Evolutionary conservation across 805 yeast species (phyloP).

Genomic region (Soucietia sequanensis): DNA sequence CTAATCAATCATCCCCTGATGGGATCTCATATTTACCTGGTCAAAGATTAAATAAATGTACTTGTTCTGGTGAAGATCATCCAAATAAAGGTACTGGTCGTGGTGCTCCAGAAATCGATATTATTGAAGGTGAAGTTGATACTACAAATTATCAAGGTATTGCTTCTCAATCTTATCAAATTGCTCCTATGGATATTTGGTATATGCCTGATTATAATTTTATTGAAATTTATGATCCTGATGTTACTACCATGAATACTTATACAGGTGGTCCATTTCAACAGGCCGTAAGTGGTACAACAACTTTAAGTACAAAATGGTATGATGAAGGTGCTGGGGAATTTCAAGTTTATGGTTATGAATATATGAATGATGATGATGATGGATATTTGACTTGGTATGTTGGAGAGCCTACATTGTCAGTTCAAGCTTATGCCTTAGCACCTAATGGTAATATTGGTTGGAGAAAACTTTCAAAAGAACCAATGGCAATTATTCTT

Average conservation of each 20-base stretch:
- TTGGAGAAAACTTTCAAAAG: conserved; percentile 78
- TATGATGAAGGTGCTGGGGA: conserved; percentile 59
- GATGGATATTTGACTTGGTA: conserved; percentile 83
- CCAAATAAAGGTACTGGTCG: conserved; percentile 38
- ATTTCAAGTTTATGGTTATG: conserved; percentile 76
- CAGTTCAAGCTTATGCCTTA: conserved; percentile 69
- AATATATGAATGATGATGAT: conserved; percentile 61
- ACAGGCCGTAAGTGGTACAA: conserved; percentile 83
- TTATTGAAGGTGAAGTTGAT: conserved; percentile 78
- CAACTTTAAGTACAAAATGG: conserved; percentile 82
- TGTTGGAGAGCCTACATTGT: conserved; percentile 80
- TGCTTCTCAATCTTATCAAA: conserved; percentile 89
- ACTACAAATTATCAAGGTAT: conserved; percentile 53
- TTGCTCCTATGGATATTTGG: conserved; percentile 96
- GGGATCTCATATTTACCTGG: conserved; percentile 42
- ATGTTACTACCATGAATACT: conserved; percentile 77
- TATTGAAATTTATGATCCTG: conserved; percentile 65
- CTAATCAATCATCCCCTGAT: conserved; percentile 41
- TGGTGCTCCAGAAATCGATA: conserved; percentile 74
- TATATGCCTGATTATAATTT: conserved; percentile 85
- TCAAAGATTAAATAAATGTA: conserved; percentile 32
- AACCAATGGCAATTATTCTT: conserved; percentile 88
- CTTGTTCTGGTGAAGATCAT: conserved; percentile 37
- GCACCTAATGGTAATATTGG: conserved; percentile 91
- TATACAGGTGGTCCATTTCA: conserved; percentile 93